Base-by-base conservation (phyloP, 768 basidiomycete genomes). In the Crassisporium funariophilum region DNA sequence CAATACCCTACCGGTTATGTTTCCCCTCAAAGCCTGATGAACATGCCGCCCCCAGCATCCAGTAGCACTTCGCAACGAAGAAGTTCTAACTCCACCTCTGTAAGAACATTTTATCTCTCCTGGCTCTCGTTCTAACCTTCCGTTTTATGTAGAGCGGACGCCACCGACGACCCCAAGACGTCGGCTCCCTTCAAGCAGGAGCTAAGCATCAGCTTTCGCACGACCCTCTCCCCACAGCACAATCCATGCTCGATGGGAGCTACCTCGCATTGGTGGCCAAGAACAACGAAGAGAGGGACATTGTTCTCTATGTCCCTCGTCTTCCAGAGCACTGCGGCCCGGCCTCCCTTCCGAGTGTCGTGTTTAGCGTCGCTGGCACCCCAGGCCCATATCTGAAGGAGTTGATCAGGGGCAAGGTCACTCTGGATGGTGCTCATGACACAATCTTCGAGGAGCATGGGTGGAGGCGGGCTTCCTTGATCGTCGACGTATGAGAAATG, bases 371-470 rank as follows among this genome's bases (percentile, higher is more conserved):
- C 8, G 19, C 52, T n/a, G 62, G 63, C 13, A 51, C 46, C 12
- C 57, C 53, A 2, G 62, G 59, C 4, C 61, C 60, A 1, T 59
- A 47, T 20, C 34, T 67, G 20, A 37, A 24, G 15, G 56, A 60
- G 10, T 22, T 64, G 25, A 17, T 52, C 22, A 46, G 42, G 2
- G 31, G 44, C 3, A 24, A 23, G 10, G 51, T 57, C 9, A 10
- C 21, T 10, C 19, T 67, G 10, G 60, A 67, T 25, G 24, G 46
- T 9, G 45, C 47, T 5, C 5, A 41, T 8, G 61, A 62, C 21
- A n/a, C 17, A 5, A 52, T 63, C 5, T 55, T 64, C 35, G 37
- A 47, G 7, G 47, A 36, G 12, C 36, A 33, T 15, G 43, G 35
- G 4, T 64, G 61, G 61, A 58, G 41, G 40, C 46, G 44, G 41